These are phyloP conservation scores for Globisporangium nunn DNA, from an alignment of 352 stramenopile genomes.

Conservation along the genomic window DNA sequence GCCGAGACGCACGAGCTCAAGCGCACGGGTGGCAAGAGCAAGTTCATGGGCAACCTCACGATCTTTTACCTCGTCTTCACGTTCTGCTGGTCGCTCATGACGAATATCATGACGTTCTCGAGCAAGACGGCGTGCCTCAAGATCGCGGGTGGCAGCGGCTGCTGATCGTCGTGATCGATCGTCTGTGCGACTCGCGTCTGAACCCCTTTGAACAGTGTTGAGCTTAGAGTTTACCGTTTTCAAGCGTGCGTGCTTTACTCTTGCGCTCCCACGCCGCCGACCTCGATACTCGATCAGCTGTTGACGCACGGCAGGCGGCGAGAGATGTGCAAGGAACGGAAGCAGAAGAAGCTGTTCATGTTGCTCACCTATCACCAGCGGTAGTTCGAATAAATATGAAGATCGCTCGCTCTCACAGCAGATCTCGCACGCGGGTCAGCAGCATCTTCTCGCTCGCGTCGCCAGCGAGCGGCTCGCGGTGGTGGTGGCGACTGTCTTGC, in stretches of 20 bases:
- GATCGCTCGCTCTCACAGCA: conserved; percentile 6
- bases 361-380: background rate
- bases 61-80: conserved; percentile 12
- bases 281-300: too few species aligned
- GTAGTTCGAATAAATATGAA: background rate
- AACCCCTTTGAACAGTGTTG: too few species aligned
- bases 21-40: conserved; percentile 16
- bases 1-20: conserved; percentile 20
- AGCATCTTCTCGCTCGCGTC: background rate
- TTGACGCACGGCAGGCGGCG: too few species aligned
- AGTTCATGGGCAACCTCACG: conserved; percentile 13
- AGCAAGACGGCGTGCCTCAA: conserved; percentile 8
- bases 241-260: too few species aligned
- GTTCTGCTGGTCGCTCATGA: conserved; percentile 17
- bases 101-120: conserved; percentile 20
- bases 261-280: too few species aligned
- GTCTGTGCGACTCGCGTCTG: background rate
- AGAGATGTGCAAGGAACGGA: too few species aligned
- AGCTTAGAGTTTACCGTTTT: too few species aligned
- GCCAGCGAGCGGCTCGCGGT: too few species aligned
- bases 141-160: conserved; percentile 8
- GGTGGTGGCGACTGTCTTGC: background rate
- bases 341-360: too few species aligned
- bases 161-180: conserved; percentile 56
- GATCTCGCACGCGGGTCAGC: conserved; percentile 5